Evolutionary conservation across 192 early-diverging fungal species (phyloP), one percentile per base, ranked within the genome.

Genomic region (Podila epicladia): DNA sequence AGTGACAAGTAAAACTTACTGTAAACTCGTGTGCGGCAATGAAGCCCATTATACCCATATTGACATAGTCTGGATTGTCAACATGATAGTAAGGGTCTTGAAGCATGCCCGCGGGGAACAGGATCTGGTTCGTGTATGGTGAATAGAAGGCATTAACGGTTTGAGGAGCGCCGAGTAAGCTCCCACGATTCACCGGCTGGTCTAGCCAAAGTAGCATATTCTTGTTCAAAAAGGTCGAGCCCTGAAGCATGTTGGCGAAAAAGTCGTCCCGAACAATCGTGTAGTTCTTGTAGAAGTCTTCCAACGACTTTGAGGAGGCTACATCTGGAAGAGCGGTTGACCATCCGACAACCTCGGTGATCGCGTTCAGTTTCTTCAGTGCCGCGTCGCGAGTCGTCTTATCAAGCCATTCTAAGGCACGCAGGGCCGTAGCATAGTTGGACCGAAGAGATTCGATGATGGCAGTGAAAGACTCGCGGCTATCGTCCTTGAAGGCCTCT

Each of bases 11-110:
- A 41, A 12, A 62, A 62, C 35, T 65, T 75, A 87, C 86, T 50
- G 85, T 90, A 9, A 94, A 75, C 76, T 94, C 93, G 72, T 94
- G 93, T 0, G 93, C 92, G 59, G 93, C 86, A 29, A 94, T 85
- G 41, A 85, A 72, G 41, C 93, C 93, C 31, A 91, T 85, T 6
- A 74, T 77, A 29, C 91, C 93, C 82, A 88, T 93, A 49, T 93
- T 93, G 55, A 93, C 29, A 58, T 85, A 84, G 49, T 76, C 76
- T 29, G 91, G 89, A 58, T 86, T 88, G 2, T 73, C 57, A 0
- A 78, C 26, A 62, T 86, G 83, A 64, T 88, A 93, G 28, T 91
- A 85, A 7, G 92, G 92, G 0, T 82, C 70, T 67, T 92, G 91
- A 5, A 94, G 69, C 48, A 94, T 75, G 61, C 87, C 87, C 41